Base-by-base conservation (phyloP, 1,284 basidiomycete genomes). In the Stygiomarasmius scandens region DNA sequence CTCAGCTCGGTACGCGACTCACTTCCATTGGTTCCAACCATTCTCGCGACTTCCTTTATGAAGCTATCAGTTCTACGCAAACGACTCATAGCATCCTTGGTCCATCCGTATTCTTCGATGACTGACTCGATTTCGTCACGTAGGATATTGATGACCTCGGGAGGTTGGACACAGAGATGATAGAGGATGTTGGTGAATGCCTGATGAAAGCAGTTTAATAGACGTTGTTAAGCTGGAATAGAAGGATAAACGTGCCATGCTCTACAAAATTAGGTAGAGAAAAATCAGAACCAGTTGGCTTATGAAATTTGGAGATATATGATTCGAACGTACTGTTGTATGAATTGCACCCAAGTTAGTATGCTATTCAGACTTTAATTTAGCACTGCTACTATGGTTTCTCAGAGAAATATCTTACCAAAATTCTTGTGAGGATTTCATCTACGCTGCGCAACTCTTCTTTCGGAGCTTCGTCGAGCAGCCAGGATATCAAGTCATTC, bases 21-120 rank as follows among this genome's bases (percentile, higher is more conserved):
- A 41, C 38, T n/a, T 41, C 16, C 16, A 8, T 57, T 50, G 14
- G 72, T 63, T 0, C 70, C 71, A 45, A 66, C 66, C 49, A 68
- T 41, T 2, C 75, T 62, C 57, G 69, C 66, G 1, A 66, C 66
- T 58, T 77, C 74, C 38, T 70, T 69, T 53, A 78, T 24, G 61
- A 77, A 75, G 56, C 76, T 78, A 58, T 79, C 77, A 4, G 75
- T 49, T 55, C 73, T 70, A 49, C 59, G 61, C 74, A 77, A 71
- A 45, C 69, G 71, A 23, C 59, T 58, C 55, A 78, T 58, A 1
- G 71, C 69, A 1, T 50, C 60, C 58, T 75, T 76, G 6, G 70
- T 73, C 74, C 76, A 77, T 0, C 76, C 75, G 2, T 71, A 61
- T 43, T 68, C 60, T 10, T 54, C 54, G 8, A 73, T 58, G 22